phyloP scores from a whole-genome alignment of 108 stramenopile genomes.

The Nitzschia palea region DNA sequence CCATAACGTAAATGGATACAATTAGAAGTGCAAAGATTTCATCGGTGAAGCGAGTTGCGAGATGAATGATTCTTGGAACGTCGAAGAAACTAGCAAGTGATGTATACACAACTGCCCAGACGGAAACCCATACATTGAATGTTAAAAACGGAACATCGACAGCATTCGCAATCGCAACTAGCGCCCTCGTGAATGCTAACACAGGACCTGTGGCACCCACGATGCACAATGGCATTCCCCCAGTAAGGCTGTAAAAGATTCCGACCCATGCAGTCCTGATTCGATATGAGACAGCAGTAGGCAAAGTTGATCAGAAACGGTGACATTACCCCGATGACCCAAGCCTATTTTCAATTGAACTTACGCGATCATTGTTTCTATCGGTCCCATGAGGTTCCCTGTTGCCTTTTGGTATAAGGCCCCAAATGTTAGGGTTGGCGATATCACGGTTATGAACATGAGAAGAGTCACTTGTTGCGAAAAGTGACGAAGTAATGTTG shows the following conservation, averaged over 20 bases:
- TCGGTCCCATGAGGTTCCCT: conserved; percentile 18
- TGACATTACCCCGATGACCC: too few species aligned
- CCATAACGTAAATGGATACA: conserved; percentile 44
- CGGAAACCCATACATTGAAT: conserved; percentile 33
- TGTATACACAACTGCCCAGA: neutral
- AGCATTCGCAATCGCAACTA: conserved; percentile 34
- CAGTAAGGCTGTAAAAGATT: conserved; percentile 36
- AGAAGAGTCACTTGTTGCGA: conserved; percentile 26
- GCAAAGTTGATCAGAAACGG: too few species aligned
- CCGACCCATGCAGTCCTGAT: conserved; percentile 51
- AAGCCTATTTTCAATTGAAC: neutral
- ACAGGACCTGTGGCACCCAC: conserved; percentile 56
- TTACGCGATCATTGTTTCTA: neutral
- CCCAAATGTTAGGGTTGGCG: conserved; percentile 44
- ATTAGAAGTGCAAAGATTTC: conserved; percentile 62
- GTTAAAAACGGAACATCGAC: conserved; percentile 47
- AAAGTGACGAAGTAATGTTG: too few species aligned
- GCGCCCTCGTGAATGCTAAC: conserved; percentile 34
- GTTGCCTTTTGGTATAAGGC: conserved; percentile 26
- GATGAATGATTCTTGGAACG: conserved; percentile 39
- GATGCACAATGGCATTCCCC: too few species aligned
- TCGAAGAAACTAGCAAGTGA: conserved; percentile 42
- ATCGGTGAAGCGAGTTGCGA: conserved; percentile 56
- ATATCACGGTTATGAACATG: conserved; percentile 39
- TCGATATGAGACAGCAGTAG: too few species aligned